Percentiles rank a stretch among this genome's conserved stretches.
These are phyloP conservation scores for Phoenix roebelenii DNA, from an alignment of 176 grass and related monocot genomes.

Conservation along the genomic window DNA sequence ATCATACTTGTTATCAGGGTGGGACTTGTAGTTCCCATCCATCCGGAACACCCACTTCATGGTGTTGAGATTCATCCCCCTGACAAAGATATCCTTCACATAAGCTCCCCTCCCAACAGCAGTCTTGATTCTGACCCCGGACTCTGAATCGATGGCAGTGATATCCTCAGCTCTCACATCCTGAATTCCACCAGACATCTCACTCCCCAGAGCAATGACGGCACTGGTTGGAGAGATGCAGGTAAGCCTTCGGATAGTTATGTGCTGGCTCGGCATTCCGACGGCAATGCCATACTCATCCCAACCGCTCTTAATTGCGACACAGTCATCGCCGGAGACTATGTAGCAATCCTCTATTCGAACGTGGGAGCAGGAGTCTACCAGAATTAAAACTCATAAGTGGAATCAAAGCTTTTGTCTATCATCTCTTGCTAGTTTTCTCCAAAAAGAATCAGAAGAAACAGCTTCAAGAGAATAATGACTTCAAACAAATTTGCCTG, in stretches of 20 bases:
- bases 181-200: conserved; percentile 95
- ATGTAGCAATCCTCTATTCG: conserved; percentile 94
- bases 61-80: conserved; percentile 40
- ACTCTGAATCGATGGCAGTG: conserved; percentile 63
- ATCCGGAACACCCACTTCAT: conserved; percentile 96
- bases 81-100: conserved; percentile 53
- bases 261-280: conserved; percentile 88
- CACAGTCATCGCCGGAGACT: conserved; percentile 92
- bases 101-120: conserved; percentile 52
- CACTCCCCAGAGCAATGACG: conserved; percentile 74
- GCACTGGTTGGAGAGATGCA: conserved; percentile 89
- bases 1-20: conserved; percentile 62
- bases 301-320: conserved; percentile 95
- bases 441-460: too few species aligned
- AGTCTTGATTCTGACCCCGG: conserved; percentile 85
- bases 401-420: too few species aligned
- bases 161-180: conserved; percentile 84
- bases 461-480: neutral
- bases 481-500: too few species aligned
- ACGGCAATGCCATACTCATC: conserved; percentile 88
- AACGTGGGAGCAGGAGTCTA: conserved; percentile 73
- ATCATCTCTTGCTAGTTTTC: too few species aligned
- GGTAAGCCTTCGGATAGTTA: conserved; percentile 45
- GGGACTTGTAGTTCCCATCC: conserved; percentile 74
- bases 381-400: too few species aligned